Base-by-base conservation (phyloP, 345 rosid genomes). In the Brassica incana region DNA sequence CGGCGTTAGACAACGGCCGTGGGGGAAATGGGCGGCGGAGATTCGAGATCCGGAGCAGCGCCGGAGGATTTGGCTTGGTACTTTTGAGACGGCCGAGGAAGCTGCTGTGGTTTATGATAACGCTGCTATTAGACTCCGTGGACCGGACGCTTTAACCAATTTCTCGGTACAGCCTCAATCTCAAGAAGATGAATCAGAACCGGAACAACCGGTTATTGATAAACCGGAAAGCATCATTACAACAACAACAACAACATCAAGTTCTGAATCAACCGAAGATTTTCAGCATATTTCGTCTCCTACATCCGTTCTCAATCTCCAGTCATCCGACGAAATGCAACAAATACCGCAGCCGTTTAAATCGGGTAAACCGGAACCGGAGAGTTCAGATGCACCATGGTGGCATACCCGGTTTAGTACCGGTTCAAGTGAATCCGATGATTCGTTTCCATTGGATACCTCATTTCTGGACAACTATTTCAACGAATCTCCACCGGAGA, bases 21-120 rank as follows among this genome's bases (percentile, higher is more conserved):
- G 99, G 99, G 99, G 99, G 0, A 95, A 95, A 85, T 95, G 97
- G 97, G 99, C 99, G 1, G 99, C 99, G 4, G 99, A 95, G 90
- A 95, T 95, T 80, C 85, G 99, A 16, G 99, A 95, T 89, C 99
- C 99, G 0, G 90, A 81, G 14, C 85, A 83, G 59, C 91, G 94
- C 5, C 90, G 85, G 16, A 83, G 99, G 82, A 78, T 95, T 10
- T 95, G 99, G 99, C 77, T 95, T 14, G 99, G 99, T 3, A 94
- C 98, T 27, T 94, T 86, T 20, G 86, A 90, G 16, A 94, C 98
- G 0, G 97, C 98, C 1, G 98, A 95, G 74, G 99, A 95, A 82
- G 99, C 99, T 3, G 99, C 99, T 6, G 85, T 88, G 67, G 99
- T 92, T 25, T 95, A 95, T 18, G 99, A 95, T 67, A 91, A 90